Conservation (phyloP, 306 rosid genomes). For the Psophocarpus tetragonolobus region DNA sequence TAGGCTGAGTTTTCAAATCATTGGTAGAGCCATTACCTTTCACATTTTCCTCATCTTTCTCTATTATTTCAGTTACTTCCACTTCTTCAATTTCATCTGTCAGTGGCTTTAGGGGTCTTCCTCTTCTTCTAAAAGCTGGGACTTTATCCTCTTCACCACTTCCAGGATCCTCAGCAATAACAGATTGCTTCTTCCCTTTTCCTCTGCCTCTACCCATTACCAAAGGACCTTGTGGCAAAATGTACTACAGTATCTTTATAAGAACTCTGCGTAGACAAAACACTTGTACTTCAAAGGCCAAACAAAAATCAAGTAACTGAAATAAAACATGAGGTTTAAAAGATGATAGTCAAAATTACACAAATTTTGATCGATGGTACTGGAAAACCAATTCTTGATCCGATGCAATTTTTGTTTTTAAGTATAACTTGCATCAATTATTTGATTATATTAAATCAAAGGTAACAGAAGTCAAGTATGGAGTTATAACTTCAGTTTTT, state of each 20-base stretch:
- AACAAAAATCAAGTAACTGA: conserved; percentile 14
- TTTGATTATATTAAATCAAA: background rate
- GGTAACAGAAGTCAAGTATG: conserved; percentile 11
- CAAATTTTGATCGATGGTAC: background rate
- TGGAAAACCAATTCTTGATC: conserved; percentile 18
- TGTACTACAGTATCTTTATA: conserved; percentile 25
- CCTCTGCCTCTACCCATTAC: conserved; percentile 76
- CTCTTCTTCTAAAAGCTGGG: conserved; percentile 58
- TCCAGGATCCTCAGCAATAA: conserved; percentile 51
- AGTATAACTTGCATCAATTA: conserved; percentile 15
- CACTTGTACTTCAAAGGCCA: conserved; percentile 31
- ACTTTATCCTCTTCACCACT: conserved; percentile 60
- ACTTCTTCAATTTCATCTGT: conserved; percentile 56
- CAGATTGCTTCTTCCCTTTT: conserved; percentile 66
- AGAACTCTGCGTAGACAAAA: conserved; percentile 42
- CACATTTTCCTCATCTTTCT: conserved; percentile 54
- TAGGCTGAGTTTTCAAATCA: conserved; percentile 49
- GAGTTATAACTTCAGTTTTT: background rate
- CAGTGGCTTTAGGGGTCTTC: conserved; percentile 56
- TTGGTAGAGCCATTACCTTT: conserved; percentile 40
- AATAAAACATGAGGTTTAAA: conserved; percentile 20
- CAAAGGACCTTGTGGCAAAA: conserved; percentile 26
- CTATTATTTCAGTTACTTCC: conserved; percentile 47
- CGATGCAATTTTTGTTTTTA: background rate
- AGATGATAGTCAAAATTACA: conserved; percentile 21